Base-by-base conservation (phyloP, 2,329 filamentous ascomycete species). In the Sporothrix brasiliensis region DNA sequence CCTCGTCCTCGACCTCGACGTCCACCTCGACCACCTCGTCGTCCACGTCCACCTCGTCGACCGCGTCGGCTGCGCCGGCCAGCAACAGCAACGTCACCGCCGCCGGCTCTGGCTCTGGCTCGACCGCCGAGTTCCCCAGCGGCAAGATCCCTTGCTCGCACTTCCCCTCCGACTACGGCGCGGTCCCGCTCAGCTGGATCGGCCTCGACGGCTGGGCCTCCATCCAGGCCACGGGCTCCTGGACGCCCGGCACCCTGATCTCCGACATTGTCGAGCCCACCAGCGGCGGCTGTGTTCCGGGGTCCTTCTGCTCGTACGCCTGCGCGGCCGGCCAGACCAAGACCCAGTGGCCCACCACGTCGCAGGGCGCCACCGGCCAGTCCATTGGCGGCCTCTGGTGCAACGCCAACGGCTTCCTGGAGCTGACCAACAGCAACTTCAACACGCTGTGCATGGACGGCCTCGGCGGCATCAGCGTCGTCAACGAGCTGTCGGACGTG, bases 321-420 rank as follows among this genome's bases (percentile, higher is more conserved):
- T 99, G 95, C 84, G 91, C 92, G n/a, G 82, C 89, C 39, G 94
- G 94, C 60, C 97, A 95, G 81, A 89, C 95, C 80, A 97, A 97
- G 87, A 87, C 91, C 3, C 94, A 98, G 79, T 98, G 93, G 91
- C 93, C 95, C 61, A 75, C 78, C 13, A 80, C 75, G 1, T 84
- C 86, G 47, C 95, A 98, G 83, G 95, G 94, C 70, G 77, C 84
- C 50, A 92, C 88, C 67, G 90, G 90, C 73, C 89, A 98, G 84
- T 97, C 94, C 30, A 86, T 97, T 69, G 95, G 95, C 79, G 95
- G 95, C 75, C 82, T 98, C 21, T 88, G 87, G 81, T 99, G 95
- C 85, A 90, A 92, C 79, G 75, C 76, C 61, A 77, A 88, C 44
- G 91, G 91, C 77, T 91, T 91, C 79, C 89, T 97, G 9, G 86